phyloP scores from a whole-genome alignment of 371 early-diverging fungal genomes.

The Apophysomyces variabilis region DNA sequence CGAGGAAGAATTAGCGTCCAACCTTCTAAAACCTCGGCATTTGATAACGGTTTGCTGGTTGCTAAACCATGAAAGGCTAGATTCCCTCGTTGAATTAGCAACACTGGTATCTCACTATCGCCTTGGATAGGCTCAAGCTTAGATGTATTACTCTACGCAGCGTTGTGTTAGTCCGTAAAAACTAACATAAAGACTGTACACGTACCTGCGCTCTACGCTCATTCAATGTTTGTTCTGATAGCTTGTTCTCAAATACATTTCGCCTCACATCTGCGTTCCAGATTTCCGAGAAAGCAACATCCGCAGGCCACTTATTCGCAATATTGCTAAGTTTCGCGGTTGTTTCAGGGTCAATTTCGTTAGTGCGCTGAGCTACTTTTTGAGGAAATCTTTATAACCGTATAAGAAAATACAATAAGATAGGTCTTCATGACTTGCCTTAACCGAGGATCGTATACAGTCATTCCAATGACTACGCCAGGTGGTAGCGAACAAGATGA shows the following conservation, averaged over 20 bases:
- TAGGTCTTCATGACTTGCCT: constrained; percentile 44
- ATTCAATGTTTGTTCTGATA: constrained; percentile 70
- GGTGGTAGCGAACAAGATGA: constrained; percentile 73
- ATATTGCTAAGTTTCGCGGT: constrained; percentile 30
- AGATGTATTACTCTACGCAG: constrained; percentile 19
- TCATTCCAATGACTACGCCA: constrained; percentile 68
- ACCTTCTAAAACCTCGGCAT: constrained; percentile 52
- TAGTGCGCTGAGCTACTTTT: constrained; percentile 60
- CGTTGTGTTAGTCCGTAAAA: background rate
- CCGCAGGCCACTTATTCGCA: constrained; percentile 64
- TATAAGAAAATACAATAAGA: constrained; percentile 13
- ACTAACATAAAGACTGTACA: background rate
- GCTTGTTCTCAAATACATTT: constrained; percentile 43
- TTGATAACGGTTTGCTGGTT: constrained; percentile 25
- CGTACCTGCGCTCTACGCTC: constrained; percentile 63
- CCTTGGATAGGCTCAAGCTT: constrained; percentile 51
- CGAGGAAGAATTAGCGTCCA: constrained; percentile 86
- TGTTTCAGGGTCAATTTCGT: constrained; percentile 34
- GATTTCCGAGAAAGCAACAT: constrained; percentile 55
- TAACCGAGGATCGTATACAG: constrained; percentile 76
- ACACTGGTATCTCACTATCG: constrained; percentile 78
- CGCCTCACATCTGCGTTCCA: constrained; percentile 65
- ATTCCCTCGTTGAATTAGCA: constrained; percentile 73
- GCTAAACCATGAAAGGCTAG: constrained; percentile 9
- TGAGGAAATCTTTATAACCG: constrained; percentile 67